Base-by-base conservation (phyloP, 1,139 yeast species). In the Yamadazyma conglobata region DNA sequence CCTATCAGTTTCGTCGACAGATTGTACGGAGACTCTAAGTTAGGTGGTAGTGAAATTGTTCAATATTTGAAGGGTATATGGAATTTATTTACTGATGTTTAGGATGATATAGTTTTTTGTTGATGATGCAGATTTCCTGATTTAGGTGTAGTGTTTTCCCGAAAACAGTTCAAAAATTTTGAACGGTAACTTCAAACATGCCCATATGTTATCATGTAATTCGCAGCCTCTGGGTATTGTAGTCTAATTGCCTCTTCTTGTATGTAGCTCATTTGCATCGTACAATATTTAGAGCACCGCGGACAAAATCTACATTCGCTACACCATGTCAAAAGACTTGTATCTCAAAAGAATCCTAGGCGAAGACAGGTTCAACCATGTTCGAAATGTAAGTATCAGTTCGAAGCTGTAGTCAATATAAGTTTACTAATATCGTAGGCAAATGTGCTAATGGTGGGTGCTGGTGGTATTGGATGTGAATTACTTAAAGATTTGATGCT, bases 401-500 rank as follows among this genome's bases (percentile, higher is more conserved):
- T 6, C 12, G 6, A 5, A 17, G 14, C n/a, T 14, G 24, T 21
- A 7, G 10, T 12, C 18, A 9, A 11, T 15, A n/a, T 6, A 14
- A 17, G 15, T 8, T 15, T 21, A 33, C 29, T 32, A 28, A 25
- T 25, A 10, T 12, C 9, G 6, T 15, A 33, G 39, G 50, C 83
- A n/a, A 79, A 71, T 39, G 88, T 91, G 13, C 64, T 93, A 27
- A 67, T 93, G 64, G 96, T 93, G 1, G 98, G 99, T 4, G 96
- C 98, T 1, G 99, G 99, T 17, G 99, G 99, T n/a, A 89, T 93
- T 42, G 99, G 99, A 4, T 93, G 97, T 56, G 99, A 93, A 56
- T 64, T 93, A 24, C 65, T 93, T 37, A 93, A 93, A 52, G 86
- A 93, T 50, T 65, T 93, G 31, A 79, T 88, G 6, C 60, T 89